Percentiles rank a stretch among this genome's conserved stretches.
Evolutionary conservation across 192 early-diverging fungal species (phyloP).

Genomic region (Linnemannia exigua): DNA sequence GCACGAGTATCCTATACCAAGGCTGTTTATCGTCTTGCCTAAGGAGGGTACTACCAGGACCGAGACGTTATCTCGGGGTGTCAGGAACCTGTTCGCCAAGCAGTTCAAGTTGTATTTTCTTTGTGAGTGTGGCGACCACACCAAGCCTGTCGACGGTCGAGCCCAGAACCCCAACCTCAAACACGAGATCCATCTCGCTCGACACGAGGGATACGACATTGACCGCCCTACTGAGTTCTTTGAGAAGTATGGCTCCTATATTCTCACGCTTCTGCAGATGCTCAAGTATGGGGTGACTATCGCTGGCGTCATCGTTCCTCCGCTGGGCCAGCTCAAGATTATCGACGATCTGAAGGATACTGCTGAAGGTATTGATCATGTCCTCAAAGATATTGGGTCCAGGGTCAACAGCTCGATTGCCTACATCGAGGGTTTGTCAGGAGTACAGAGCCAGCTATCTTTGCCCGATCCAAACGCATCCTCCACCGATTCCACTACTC

Average conservation of each 20-base stretch:
- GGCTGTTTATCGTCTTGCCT: too few species aligned
- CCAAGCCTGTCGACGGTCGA: not conserved
- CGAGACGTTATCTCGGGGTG: too few species aligned
- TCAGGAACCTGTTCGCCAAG: not conserved
- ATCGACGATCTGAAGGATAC: not conserved
- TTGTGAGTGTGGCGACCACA: slow-evolving; percentile 32
- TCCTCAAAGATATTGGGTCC: not conserved
- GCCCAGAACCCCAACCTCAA: not conserved
- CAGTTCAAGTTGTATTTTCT: slow-evolving; percentile 32
- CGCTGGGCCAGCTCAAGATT: not conserved
- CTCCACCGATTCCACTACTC: not conserved
- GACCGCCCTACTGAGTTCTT: slow-evolving; percentile 31
- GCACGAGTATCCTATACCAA: too few species aligned
- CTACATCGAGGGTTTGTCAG: not conserved
- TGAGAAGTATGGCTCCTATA: slow-evolving; percentile 19
- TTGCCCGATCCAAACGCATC: not conserved
- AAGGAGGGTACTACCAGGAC: too few species aligned
- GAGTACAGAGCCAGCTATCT: not conserved
- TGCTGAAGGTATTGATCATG: not conserved
- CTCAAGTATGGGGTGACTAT: not conserved
- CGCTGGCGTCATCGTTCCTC: not conserved
- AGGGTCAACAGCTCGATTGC: not conserved
- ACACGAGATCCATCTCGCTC: slow-evolving; percentile 23
- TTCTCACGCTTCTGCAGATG: slow-evolving; percentile 6
- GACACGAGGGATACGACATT: slow-evolving; percentile 27